Conservation (phyloP, 345 rosid genomes). For the Eutrema japonicum region DNA sequence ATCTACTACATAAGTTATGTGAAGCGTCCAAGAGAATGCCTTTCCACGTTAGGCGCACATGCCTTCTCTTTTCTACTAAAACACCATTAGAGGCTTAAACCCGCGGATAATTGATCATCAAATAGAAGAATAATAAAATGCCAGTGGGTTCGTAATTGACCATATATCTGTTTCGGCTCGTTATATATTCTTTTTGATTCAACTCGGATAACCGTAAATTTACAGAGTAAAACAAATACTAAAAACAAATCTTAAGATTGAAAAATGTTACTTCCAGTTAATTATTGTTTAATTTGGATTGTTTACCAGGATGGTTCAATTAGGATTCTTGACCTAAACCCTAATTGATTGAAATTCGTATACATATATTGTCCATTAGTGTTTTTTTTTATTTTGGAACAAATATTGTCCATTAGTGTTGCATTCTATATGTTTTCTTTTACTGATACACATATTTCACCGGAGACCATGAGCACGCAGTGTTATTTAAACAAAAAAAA, state of each 20-base stretch:
- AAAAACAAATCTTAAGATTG: too few species aligned
- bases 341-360: background rate
- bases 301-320: background rate
- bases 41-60: slow-evolving; percentile 49
- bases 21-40: slow-evolving; percentile 37
- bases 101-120: slow-evolving; percentile 13
- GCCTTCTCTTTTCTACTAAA: slow-evolving; percentile 20
- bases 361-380: background rate
- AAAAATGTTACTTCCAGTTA: too few species aligned
- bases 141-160: background rate
- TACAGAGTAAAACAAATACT: too few species aligned
- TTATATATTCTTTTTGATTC: too few species aligned
- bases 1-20: slow-evolving; percentile 15
- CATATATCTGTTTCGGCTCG: too few species aligned
- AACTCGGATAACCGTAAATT: too few species aligned
- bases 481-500: background rate
- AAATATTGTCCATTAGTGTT: too few species aligned
- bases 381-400: too few species aligned
- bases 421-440: background rate
- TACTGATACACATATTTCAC: background rate
- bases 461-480: slow-evolving; percentile 1
- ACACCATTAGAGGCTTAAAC: slow-evolving; percentile 28
- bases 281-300: too few species aligned
- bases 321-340: slow-evolving; percentile 7
- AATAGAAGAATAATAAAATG: slow-evolving; percentile 1